Base-by-base conservation (phyloP, 306 rosid genomes). In the Mimosa bimucronata region DNA sequence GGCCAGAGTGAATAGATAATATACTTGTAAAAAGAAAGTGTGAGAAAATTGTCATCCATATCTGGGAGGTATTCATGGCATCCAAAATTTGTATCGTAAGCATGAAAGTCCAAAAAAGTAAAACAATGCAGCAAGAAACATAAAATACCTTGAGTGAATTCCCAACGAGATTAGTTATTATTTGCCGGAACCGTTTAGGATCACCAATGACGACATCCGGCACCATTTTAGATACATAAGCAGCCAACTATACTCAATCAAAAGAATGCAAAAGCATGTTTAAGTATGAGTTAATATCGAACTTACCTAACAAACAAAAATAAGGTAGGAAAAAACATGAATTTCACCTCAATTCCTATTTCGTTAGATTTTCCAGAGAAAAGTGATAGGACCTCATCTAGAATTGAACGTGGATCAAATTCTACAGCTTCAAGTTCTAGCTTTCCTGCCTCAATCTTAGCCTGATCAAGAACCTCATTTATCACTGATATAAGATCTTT, bases 381-480 rank as follows among this genome's bases (percentile, higher is more conserved):
- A 80, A 83, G 90, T 7, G 97, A 89, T 34, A 91, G 84, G 83
- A 93, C 91, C 67, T 92, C 94, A 76, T 95, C 97, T 41, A 95
- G 94, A 80, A 89, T 89, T 55, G 84, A 88, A 16, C 89, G 98
- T 23, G 90, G 89, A 82, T 92, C 91, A 79, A 95, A 88, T 67
- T 91, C 90, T 42, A 92, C 94, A 69, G 90, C 88, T 87, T 95
- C 98, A 68, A 95, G 98, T 87, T 95, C 98, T 75, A 95, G 97
- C 83, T 92, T 93, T 31, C 92, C 92, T 21, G 97, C 94, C 87
- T 95, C 98, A 1, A 95, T 92, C 91, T 95, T 95, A 50, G 98
- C 98, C 79, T 90, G 98, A 82, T 95, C 97, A 71, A 92, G 98
- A 82, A 95, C 98, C 91, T 91, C 98, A 73, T 88, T 95, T 82